Evolutionary conservation across 305 asterid species (phyloP), one percentile per base, ranked within the genome.

Genomic region (Fraxinus baroniana): DNA sequence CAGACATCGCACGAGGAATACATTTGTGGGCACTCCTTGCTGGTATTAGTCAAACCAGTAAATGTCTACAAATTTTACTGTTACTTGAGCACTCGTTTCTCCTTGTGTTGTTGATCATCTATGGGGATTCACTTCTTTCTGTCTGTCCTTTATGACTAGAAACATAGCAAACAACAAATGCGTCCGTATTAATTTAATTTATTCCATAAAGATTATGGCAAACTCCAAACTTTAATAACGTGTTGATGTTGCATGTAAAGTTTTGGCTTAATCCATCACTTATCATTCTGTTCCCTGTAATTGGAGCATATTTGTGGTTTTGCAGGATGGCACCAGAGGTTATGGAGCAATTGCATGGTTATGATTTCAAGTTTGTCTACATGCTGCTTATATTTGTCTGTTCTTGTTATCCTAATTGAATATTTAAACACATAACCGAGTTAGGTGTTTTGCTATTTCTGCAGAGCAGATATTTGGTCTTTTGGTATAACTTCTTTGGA

Each of bases 301-400:
- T 28, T 36, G 75, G 82, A 85, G 82, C 52, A 71, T 44, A 13
- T 80, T 79, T 84, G 4, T 60, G 39, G 81, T 79, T 87, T 90
- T 46, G 80, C 87, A 96, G 99, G 99, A 96, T 96, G 99, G 99
- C 99, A 46, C 99, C 99, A 0, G 99, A 96, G 90, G 98, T 96
- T 78, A 94, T 96, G 99, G 98, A 94, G 91, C 99, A 92, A 82
- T 68, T 92, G 89, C 96, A 91, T 87, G 99, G 99, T 84, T 96
- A 96, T 85, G 98, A 96, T 80, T 94, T 93, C 94, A 96, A 95
- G 98, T 96, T 36, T 82, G 98, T 86, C 77, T 60, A 82, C 85
- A 78, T 17, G 66, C 74, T 83, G 80, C 71, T 26, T 46, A 41
- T 64, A 76, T 8, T 37, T 86, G 37, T 81, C 26, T 81, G 33